Evolutionary conservation across 225 moss, liverwort and hornwort species (phyloP).

Genomic region (Lunularia cruciata): DNA sequence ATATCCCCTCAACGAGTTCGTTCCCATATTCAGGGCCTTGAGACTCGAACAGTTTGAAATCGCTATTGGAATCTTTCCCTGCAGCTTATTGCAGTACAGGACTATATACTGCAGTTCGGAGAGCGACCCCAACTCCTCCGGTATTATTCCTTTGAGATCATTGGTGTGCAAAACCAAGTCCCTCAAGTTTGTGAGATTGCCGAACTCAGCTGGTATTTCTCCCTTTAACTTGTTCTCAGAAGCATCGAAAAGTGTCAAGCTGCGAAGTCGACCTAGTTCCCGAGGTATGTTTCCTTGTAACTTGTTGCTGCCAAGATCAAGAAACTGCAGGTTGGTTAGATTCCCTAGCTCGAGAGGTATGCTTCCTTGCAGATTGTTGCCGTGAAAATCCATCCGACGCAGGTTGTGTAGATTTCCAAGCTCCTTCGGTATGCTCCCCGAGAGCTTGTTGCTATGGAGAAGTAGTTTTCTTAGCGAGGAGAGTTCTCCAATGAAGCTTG

Average conservation of each 20-base stretch:
- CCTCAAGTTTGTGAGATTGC: too few relatives aligned
- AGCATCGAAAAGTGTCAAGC: neutral
- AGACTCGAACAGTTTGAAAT: neutral
- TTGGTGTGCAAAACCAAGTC: neutral
- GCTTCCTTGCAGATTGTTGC: too few relatives aligned
- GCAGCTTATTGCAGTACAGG: neutral
- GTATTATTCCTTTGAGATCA: neutral
- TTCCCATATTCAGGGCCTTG: neutral
- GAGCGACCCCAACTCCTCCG: neutral
- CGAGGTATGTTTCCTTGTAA: neutral
- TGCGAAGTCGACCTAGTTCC: neutral
- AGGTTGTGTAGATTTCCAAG: too few relatives aligned
- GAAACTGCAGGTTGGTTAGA: neutral
- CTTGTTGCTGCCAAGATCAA: neutral
- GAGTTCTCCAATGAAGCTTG: too few relatives aligned
- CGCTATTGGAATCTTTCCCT: neutral
- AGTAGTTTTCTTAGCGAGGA: too few relatives aligned
- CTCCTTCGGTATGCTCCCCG: neutral
- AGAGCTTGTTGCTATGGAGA: neutral
- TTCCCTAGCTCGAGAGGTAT: too few relatives aligned
- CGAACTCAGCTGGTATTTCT: too few relatives aligned
- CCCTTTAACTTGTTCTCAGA: neutral
- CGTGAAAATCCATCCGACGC: too few relatives aligned
- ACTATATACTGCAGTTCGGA: neutral
- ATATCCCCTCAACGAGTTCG: neutral